These are phyloP conservation scores for Leccinellum rugosiceps DNA, from an alignment of 768 basidiomycete species.

Conservation along the genomic window DNA sequence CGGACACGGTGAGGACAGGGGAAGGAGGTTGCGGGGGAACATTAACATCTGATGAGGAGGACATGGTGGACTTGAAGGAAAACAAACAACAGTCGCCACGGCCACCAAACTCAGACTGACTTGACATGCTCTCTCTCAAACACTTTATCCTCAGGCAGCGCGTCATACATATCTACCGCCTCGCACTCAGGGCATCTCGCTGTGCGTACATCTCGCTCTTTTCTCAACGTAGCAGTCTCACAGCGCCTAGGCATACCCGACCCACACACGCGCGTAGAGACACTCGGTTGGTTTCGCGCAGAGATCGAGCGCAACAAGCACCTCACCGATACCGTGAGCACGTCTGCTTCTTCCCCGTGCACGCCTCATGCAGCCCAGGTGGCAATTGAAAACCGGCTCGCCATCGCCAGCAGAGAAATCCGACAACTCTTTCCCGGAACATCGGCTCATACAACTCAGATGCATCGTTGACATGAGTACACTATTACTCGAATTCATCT, in stretches of 20 bases:
- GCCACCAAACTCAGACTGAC: conserved; percentile 17
- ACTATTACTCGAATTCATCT: background rate
- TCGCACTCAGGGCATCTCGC: conserved; percentile 65
- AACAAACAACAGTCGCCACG: conserved; percentile 10
- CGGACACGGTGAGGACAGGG: conserved; percentile 28
- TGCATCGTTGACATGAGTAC: background rate
- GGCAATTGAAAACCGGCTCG: conserved; percentile 60
- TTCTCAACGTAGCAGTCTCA: conserved; percentile 1
- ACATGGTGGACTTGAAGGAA: conserved; percentile 31
- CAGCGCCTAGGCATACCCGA: conserved; percentile 57
- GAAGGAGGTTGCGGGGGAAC: conserved; percentile 11
- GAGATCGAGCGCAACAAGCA: conserved; percentile 66
- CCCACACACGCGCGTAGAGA: conserved; percentile 57
- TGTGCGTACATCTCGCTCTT: conserved; percentile 36
- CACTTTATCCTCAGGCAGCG: conserved; percentile 72
- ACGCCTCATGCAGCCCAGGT: conserved; percentile 36
- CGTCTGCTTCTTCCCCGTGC: background rate
- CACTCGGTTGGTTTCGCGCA: conserved; percentile 65
- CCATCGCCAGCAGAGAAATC: conserved; percentile 55
- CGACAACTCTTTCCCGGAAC: conserved; percentile 46
- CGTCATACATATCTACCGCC: conserved; percentile 61
- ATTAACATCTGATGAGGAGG: conserved; percentile 21
- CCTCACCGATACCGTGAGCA: conserved; percentile 53
- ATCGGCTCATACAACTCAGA: background rate
- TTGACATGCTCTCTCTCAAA: conserved; percentile 48